These are phyloP conservation scores for Escovopsis sp. DNA, from an alignment of 2,329 filamentous ascomycete species.

Conservation along the genomic window DNA sequence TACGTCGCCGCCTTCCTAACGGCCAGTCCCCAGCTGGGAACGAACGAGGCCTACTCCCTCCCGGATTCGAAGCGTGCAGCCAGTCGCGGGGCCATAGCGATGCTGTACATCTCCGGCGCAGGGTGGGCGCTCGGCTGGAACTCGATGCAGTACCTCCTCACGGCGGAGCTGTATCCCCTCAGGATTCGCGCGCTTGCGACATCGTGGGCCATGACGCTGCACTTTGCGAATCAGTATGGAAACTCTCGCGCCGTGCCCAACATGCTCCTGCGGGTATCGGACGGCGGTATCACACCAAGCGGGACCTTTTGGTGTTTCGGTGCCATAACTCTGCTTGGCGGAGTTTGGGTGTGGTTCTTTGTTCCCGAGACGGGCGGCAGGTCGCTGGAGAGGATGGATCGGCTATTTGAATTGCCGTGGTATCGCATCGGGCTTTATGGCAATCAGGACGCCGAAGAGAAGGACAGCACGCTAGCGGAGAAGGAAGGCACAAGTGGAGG, in stretches of 20 bases:
- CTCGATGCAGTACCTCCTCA: conserved; percentile 64
- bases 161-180: conserved; percentile 63
- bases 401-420: conserved; percentile 59
- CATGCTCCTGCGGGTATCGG: conserved; percentile 43
- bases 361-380: conserved; percentile 58
- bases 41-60: conserved; percentile 32
- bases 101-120: conserved; percentile 56
- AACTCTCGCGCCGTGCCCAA: conserved; percentile 61
- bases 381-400: conserved; percentile 55
- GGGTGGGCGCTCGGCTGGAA: conserved; percentile 64
- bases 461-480: conserved; percentile 25
- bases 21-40: conserved; percentile 43
- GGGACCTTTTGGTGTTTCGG: conserved; percentile 71
- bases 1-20: conserved; percentile 49
- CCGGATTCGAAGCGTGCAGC: conserved; percentile 34
- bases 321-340: conserved; percentile 51
- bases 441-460: conserved; percentile 34
- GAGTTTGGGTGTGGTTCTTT: conserved; percentile 56
- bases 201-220: conserved; percentile 60
- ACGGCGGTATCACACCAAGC: conserved; percentile 37
- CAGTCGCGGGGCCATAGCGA: conserved; percentile 53
- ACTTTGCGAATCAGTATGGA: conserved; percentile 68
- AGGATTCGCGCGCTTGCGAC: conserved; percentile 57
- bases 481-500: conserved; percentile 21
- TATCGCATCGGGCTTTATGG: conserved; percentile 52